Percentiles rank a stretch among this genome's conserved stretches.
Evolutionary conservation across 306 rosid species (phyloP).

Genomic region (Lithocarpus polystachyus): DNA sequence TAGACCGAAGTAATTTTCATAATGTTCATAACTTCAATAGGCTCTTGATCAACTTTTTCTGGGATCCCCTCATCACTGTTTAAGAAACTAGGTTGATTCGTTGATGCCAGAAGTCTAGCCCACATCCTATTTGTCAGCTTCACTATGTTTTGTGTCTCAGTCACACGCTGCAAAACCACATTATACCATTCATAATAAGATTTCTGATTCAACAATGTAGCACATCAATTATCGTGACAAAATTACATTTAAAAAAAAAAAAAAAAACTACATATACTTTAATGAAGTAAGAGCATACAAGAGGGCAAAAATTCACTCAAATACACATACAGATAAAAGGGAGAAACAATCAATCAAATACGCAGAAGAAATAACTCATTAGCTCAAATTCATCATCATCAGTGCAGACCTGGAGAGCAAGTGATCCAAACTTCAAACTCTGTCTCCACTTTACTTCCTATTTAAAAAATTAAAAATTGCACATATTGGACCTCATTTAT

Average conservation of each 20-base stretch:
- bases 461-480: no score
- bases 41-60: slow-evolving; percentile 29
- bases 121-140: slow-evolving; percentile 76
- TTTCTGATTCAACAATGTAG: not conserved
- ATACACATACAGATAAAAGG: not conserved
- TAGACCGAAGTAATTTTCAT: slow-evolving; percentile 19
- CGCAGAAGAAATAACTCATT: not conserved
- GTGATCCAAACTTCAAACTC: not conserved
- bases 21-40: slow-evolving; percentile 23
- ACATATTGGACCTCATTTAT: no score
- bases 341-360: not conserved
- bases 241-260: not conserved
- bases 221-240: not conserved
- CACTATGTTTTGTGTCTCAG: slow-evolving; percentile 66
- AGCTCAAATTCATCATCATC: not conserved
- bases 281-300: not conserved
- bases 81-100: slow-evolving; percentile 86
- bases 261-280: not conserved
- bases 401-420: not conserved
- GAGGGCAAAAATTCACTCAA: not conserved
- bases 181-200: not conserved
- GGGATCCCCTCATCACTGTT: slow-evolving; percentile 20
- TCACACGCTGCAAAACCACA: slow-evolving; percentile 68
- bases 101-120: slow-evolving; percentile 95
- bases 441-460: no score